Conservation (phyloP, 495 filamentous ascomycete species). For the Filosporella fistucella region DNA sequence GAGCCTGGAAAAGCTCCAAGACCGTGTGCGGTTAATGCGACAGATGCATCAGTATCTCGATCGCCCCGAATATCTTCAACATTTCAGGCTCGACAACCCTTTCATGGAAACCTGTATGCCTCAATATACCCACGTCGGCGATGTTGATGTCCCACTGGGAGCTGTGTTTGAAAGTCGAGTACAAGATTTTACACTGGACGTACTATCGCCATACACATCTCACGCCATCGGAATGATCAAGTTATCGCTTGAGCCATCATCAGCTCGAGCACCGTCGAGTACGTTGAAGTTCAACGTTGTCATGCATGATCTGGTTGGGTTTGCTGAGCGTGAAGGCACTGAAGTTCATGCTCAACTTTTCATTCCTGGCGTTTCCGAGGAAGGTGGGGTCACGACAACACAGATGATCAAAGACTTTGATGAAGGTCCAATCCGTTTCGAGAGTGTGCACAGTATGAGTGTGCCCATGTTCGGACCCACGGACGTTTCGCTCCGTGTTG, state of each 20-base stretch:
- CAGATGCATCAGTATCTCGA: conserved; percentile 96
- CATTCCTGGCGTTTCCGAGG: conserved; percentile 85
- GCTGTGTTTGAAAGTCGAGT: conserved; percentile 94
- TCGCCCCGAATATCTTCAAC: conserved; percentile 87
- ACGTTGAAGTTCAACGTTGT: conserved; percentile 98
- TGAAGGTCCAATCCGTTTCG: conserved; percentile 89
- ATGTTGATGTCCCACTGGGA: conserved; percentile 87
- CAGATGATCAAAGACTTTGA: conserved; percentile 94
- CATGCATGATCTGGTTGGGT: conserved; percentile 95
- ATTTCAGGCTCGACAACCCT: conserved; percentile 73
- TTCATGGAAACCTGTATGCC: conserved; percentile 88
- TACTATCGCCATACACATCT: conserved; percentile 87
- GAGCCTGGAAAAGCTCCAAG: conserved; percentile 89
- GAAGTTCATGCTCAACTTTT: conserved; percentile 96
- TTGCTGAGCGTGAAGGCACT: conserved; percentile 93
- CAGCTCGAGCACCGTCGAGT: conserved; percentile 84
- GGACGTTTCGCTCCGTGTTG: conserved; percentile 75
- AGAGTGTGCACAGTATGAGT: conserved; percentile 98
- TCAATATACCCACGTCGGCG: conserved; percentile 87
- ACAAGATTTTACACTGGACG: conserved; percentile 88
- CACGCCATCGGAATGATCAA: conserved; percentile 86
- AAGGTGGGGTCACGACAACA: conserved; percentile 86
- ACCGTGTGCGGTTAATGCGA: conserved; percentile 83
- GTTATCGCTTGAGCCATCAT: conserved; percentile 88
- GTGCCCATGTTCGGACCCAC: conserved; percentile 80